Evolutionary conservation across 1,284 basidiomycete genomes (phyloP), one percentile per base, ranked within the genome.

Genomic region (Pterulicium gracile): DNA sequence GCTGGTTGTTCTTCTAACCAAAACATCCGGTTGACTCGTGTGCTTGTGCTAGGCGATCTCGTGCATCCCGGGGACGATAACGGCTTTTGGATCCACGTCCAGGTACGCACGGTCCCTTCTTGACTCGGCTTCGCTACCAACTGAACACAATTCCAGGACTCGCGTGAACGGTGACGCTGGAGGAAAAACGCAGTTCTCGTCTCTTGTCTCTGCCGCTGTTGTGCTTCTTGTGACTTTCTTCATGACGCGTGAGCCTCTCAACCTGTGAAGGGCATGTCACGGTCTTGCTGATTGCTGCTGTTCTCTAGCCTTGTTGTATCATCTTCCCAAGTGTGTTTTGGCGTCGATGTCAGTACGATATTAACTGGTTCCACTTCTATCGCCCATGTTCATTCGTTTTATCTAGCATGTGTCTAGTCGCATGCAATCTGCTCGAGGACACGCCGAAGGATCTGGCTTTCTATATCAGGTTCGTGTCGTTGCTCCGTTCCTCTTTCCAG

Each of bases 1-100:
- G n/a, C n/a, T n/a, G n/a, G n/a, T n/a, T 32, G 27, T 32, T 7
- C 27, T 32, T 32, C n/a, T 32, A 7, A 32, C n/a, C 27, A 32
- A 32, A 10, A n/a, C 10, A 10, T n/a, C 10, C 27, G 27, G 27
- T 10, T n/a, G 7, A 7, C 27, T 32, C 10, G 27, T 32, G 10
- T 32, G 27, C 7, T n/a, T 32, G 10, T 32, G 27, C n/a, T 10
- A 32, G 27, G 27, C 27, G 27, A 32, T 32, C 7, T 85, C 88
- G 0, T 84, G 92, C 55, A 66, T 95, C 47, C 86, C 88, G 3
- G 92, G 92, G 1, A 85, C 86, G 0, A 68, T 96, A 2, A 90
- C 92, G 1, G 88, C 89, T 0, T 94, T 82, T 58, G 92, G 92
- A 1, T 88, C 86, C 1, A 90, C 95, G 51, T 91, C 93, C 1